Base-by-base conservation (phyloP, 2,329 filamentous ascomycete genomes). In the Colletotrichum acutatum region DNA sequence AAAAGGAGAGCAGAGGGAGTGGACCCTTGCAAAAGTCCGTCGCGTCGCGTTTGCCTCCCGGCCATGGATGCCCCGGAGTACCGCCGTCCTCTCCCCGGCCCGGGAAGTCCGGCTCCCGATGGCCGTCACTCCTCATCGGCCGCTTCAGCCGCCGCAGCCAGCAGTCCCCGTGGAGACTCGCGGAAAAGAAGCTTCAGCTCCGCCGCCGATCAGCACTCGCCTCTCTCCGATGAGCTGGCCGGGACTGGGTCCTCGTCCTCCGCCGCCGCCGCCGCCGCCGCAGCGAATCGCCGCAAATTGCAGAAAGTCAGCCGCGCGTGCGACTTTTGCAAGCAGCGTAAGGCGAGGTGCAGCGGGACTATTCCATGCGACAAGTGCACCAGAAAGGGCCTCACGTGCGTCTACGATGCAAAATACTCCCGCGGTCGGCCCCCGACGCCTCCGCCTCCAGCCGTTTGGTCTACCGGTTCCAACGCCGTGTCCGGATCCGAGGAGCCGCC, bases 271-370 rank as follows among this genome's bases (percentile, higher is more conserved):
- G 42, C 42, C 16, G 42, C 42, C 1, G 5, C 70, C 14, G 32
- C 42, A n/a, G 60, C 60, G 19, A 75, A 74, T 30, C 66, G 68
- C 60, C 75, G 68, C 59, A 80, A 79, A 66, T 61, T 71, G 14
- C 78, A 77, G 57, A 82, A 83, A 74, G 80, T 82, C 62, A 82
- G 78, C 68, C 76, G 81, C n/a, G 82, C 82, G 6, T 84, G 83
- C 67, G 82, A 84, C 70, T 76, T 78, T 34, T 84, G 82, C 77
- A 84, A 84, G 75, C 58, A 76, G n/a, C 79, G 80, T 54, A 84
- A 84, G 68, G 75, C 80, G 9, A 81, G 79, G 76, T 84, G 83
- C 73, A 82, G 78, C 9, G 83, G 83, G 0, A 79, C 78, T 19
- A 77, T 78, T 9, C 81, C 81, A 0, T 83, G 81, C 62, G 75